Base-by-base conservation (phyloP, 2,329 filamentous ascomycete species). In the Neoascochyta sp. region DNA sequence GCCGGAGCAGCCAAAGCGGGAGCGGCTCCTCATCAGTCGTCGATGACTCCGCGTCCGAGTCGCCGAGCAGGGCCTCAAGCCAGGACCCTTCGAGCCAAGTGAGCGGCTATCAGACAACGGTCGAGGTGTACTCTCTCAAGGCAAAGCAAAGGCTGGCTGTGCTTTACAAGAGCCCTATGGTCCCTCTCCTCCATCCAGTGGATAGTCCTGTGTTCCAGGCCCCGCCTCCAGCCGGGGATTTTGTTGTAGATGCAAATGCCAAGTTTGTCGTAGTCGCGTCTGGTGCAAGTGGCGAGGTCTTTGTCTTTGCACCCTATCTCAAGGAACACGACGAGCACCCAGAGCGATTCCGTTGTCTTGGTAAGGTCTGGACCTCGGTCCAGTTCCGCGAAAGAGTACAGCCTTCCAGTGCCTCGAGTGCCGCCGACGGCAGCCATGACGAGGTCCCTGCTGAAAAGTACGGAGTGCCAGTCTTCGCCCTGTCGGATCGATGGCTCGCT, bases 281-380 rank as follows among this genome's bases (percentile, higher is more conserved):
- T 27, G 88, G 87, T 3, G 66, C 74, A 13, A 95, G 86, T 27
- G 90, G 90, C 9, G 90, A 96, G 64, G 80, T 90, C 24, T 95
- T 84, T 73, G 69, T 95, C 6, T 96, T 71, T 41, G 51, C 63
- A 5, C 55, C 61, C 1, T 60, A 58, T 24, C 32, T 43, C 16
- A 52, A 53, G 24, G 50, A 41, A 13, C 41, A 51, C 13, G 30
- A 46, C 12, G 55, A 54, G n/a, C 50, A 52, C 30, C 25, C 34
- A 4, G 51, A 52, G 20, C 46, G 46, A 6, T 82, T 78, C 53
- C 68, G 70, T 36, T 95, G 88, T 50, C 71, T 92, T 32, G 89
- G 83, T 12, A 98, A 98, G 65, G 68, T 93, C 11, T 98, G 92
- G 92, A 95, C 92, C 1, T 81, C 80, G 24, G 69, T 95, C 16